Base-by-base conservation (phyloP, 2,329 filamentous ascomycete species). In the Fusarium floridanum region DNA sequence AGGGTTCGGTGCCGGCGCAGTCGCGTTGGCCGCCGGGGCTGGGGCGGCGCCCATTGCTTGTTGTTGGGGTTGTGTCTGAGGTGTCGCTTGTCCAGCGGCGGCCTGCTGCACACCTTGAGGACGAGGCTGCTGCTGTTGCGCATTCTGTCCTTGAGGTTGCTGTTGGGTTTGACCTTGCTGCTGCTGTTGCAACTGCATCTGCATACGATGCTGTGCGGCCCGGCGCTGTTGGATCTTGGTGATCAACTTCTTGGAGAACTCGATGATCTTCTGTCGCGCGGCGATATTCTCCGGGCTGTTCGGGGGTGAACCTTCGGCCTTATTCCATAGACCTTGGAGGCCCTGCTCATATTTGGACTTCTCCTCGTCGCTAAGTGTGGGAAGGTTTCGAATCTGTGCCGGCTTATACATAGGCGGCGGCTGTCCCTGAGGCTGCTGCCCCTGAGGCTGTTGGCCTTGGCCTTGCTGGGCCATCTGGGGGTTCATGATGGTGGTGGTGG, bases 271-370 rank as follows among this genome's bases (percentile, higher is more conserved):
- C 45, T 86, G 85, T 72, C 86, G 87, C 0, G 90, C 90, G 0
- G 84, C 82, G 27, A 84, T 80, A 55, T 91, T 86, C 24, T 88
- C 85, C 1, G 77, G 76, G 5, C 88, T 88, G 24, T 88, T 87
- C 2, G 85, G 83, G 0, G 86, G 80, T 1, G 84, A 81, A 22
- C 84, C 86, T 67, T 88, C 86, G 55, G 88, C 86, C 45, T 88
- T 84, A 24, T 82, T 84, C 87, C 89, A 92, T 0, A 92, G 82
- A 2, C 82, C 78, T 11, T 85, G 83, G 1, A 92, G 82, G 1
- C 90, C 90, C 3, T 84, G 81, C 74, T 91, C 89, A 74, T 91
- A 92, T 75, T 90, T 91, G 3, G 76, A 75, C 75, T 88, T 90
- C 66, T 92, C 91, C 2, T 88, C 85, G 1, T 87, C 83, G 29